Percentiles rank a stretch among this genome's conserved stretches.
Evolutionary conservation across 2,329 filamentous ascomycete genomes (phyloP).

Genomic region (Amesomyces nigricolor): DNA sequence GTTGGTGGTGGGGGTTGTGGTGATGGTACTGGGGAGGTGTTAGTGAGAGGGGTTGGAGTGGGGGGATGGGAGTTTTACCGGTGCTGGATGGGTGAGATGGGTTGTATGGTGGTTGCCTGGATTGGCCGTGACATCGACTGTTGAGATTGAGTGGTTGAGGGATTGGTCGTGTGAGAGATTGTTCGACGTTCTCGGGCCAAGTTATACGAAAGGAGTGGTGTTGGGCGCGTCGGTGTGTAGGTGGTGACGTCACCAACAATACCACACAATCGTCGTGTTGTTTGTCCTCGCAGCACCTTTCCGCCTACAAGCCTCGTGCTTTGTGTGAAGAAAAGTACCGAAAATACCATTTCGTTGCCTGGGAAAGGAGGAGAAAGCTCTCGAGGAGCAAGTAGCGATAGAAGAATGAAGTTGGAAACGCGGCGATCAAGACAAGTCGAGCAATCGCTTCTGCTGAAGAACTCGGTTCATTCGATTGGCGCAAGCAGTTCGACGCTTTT

Average conservation of each 20-base stretch:
- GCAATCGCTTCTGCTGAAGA: too few species aligned
- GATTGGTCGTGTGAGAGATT: background rate
- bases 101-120: background rate
- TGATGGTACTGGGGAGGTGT: background rate
- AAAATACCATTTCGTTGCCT: background rate
- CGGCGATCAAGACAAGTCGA: too few species aligned
- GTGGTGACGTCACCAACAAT: slow-evolving; percentile 12
- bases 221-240: background rate
- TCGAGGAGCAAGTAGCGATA: background rate
- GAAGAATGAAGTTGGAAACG: too few species aligned
- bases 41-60: background rate
- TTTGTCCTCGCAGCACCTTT: background rate
- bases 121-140: background rate
- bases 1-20: background rate
- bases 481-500: too few species aligned
- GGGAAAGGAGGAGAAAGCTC: too few species aligned
- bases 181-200: background rate
- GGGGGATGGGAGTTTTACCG: background rate
- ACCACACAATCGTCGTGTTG: background rate
- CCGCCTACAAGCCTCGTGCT: background rate
- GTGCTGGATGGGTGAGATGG: background rate
- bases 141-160: background rate
- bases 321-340: background rate
- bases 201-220: slow-evolving; percentile 1
- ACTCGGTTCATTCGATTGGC: background rate